Conservation (phyloP, 1,284 basidiomycete species). For the Stygiomarasmius scandens region DNA sequence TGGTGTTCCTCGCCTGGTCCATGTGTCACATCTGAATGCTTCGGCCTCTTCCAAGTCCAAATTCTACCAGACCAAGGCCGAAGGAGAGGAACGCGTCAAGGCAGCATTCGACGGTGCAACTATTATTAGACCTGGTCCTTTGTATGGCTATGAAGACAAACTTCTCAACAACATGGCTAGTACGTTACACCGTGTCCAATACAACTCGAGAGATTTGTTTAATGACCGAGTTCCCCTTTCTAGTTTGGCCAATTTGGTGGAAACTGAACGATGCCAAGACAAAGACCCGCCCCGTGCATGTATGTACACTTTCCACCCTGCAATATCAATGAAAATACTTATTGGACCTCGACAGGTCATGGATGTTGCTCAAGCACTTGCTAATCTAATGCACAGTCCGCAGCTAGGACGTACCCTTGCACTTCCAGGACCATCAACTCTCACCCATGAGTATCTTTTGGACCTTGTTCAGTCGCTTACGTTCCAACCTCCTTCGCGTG, state of each 20-base stretch:
- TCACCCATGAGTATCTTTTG: conserved; percentile 86
- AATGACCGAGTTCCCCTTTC: conserved; percentile 29
- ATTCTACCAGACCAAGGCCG: conserved; percentile 90
- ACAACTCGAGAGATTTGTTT: conserved; percentile 13
- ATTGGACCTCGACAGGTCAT: conserved; percentile 59
- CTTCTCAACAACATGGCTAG: conserved; percentile 91
- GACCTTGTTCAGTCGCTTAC: conserved; percentile 84
- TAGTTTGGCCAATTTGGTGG: conserved; percentile 94
- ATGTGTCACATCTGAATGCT: conserved; percentile 96
- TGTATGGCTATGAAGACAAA: conserved; percentile 96
- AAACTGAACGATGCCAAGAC: conserved; percentile 90
- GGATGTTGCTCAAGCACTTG: conserved; percentile 92
- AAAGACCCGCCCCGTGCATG: conserved; percentile 89
- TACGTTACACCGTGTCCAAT: conserved; percentile 43
- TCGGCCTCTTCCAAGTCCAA: conserved; percentile 76
- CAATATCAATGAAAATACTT: background rate
- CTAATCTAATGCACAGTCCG: conserved; percentile 72
- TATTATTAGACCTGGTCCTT: conserved; percentile 82
- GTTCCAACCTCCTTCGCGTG: conserved; percentile 67
- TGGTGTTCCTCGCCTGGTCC: conserved; percentile 87
- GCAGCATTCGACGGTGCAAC: conserved; percentile 87
- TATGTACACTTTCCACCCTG: conserved; percentile 37
- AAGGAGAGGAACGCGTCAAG: conserved; percentile 89
- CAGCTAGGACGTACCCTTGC: conserved; percentile 72
- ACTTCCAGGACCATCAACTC: conserved; percentile 88